Evolutionary conservation across 169 alveolate species (phyloP).

Genomic region (Eimeria falciformis): DNA sequence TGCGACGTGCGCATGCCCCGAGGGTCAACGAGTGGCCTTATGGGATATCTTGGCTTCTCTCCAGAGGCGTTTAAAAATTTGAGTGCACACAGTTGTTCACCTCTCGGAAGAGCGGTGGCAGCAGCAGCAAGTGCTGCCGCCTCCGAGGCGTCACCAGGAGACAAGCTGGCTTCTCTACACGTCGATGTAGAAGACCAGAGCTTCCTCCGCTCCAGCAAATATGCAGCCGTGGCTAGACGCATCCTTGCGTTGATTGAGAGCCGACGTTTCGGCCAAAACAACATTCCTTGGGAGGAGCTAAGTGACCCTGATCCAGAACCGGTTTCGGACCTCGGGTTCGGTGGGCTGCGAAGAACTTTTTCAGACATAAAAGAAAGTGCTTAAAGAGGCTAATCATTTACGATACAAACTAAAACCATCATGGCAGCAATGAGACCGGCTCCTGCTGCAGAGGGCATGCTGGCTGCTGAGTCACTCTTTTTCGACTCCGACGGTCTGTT

Average conservation of each 20-base stretch:
- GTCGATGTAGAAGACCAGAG: slow-evolving; percentile 59
- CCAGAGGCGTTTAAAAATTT: too few species aligned
- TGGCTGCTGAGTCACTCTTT: too few species aligned
- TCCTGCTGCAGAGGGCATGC: too few species aligned
- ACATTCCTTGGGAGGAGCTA: background rate
- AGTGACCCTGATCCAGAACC: background rate
- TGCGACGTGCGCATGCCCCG: background rate
- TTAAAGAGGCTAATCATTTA: too few species aligned
- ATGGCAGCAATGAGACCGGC: too few species aligned
- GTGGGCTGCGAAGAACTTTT: too few species aligned
- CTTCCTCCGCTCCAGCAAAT: slow-evolving; percentile 70
- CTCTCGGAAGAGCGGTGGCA: background rate
- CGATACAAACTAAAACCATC: too few species aligned
- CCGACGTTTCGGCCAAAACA: slow-evolving; percentile 35
- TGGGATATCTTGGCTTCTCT: background rate
- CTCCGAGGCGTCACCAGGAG: background rate
- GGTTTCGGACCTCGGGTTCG: background rate
- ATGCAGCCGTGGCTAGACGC: slow-evolving; percentile 67
- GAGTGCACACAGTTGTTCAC: too few species aligned
- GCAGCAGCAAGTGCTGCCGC: slow-evolving; percentile 23
- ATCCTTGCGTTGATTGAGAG: slow-evolving; percentile 25
- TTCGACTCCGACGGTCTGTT: too few species aligned
- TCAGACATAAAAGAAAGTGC: too few species aligned
- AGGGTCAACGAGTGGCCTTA: background rate
- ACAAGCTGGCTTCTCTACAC: background rate